These are phyloP conservation scores for Talaromyces verruculosus DNA, from an alignment of 2,329 filamentous ascomycete genomes.

Conservation along the genomic window DNA sequence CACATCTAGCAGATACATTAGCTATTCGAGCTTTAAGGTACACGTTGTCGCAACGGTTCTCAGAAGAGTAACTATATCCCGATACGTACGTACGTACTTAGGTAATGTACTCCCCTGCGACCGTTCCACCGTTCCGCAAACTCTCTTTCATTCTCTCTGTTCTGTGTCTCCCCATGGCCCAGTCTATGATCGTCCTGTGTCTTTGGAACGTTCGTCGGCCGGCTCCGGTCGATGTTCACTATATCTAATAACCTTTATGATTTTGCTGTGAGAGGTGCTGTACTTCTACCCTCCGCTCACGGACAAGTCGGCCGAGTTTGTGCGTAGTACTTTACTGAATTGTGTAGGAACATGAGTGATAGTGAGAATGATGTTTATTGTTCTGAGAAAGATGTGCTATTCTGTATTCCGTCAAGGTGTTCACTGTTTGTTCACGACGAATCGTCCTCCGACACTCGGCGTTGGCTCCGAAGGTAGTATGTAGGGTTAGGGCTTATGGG, in stretches of 20 bases:
- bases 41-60: no score
- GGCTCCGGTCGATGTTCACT: constrained; percentile 17
- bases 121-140: background rate
- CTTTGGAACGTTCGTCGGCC: constrained; percentile 4
- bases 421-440: background rate
- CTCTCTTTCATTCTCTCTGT: background rate
- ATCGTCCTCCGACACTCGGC: background rate
- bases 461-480: background rate
- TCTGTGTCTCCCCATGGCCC: background rate
- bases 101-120: background rate
- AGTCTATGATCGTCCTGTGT: background rate
- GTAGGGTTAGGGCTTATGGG: constrained; percentile 1
- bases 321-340: background rate
- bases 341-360: background rate
- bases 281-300: background rate
- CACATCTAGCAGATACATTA: background rate
- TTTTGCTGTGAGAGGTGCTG: background rate
- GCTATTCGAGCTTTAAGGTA: no score
- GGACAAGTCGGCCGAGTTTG: background rate
- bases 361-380: background rate
- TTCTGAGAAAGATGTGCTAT: background rate
- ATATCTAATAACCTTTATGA: background rate
- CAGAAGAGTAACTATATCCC: no score
- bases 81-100: background rate
- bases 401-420: background rate